Percentiles rank a stretch among this genome's conserved stretches.
Conservation (phyloP, 75 land plant genomes). For the Cryptomeria japonica region DNA sequence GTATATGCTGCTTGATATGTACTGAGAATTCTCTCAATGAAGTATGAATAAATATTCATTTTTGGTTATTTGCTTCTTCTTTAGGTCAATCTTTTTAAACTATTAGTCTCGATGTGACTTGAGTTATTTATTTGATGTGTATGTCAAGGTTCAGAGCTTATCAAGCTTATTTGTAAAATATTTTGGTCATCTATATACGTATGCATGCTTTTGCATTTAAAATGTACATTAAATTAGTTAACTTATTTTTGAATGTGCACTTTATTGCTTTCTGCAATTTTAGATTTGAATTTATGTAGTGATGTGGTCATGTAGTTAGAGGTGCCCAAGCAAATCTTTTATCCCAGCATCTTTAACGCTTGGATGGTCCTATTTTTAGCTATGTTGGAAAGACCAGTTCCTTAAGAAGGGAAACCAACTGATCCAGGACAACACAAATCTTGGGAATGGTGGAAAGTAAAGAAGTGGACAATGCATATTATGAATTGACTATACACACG, state of each 20-base stretch:
- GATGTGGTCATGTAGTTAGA: conserved; percentile 59
- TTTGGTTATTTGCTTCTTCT: not conserved
- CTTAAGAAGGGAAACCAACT: conserved; percentile 84
- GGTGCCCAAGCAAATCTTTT: conserved; percentile 84
- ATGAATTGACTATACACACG: no score
- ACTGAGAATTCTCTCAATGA: conserved; percentile 85
- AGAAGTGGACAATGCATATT: conserved; percentile 97
- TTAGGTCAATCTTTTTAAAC: not conserved
- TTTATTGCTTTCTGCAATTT: conserved; percentile 7
- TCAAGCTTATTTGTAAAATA: conserved; percentile 95
- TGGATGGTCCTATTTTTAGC: conserved; percentile 92
- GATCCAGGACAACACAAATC: conserved; percentile 86
- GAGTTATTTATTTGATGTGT: no score
- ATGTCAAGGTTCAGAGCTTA: conserved; percentile 80
- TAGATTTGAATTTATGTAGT: conserved; percentile 2
- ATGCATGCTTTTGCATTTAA: conserved; percentile 22
- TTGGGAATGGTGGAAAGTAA: conserved; percentile 99
- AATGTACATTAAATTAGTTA: not conserved
- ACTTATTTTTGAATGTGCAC: not conserved
- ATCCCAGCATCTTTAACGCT: conserved; percentile 74
- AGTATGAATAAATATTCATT: conserved; percentile 81
- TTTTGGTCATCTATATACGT: conserved; percentile 99
- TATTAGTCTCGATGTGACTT: not conserved
- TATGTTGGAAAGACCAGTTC: conserved; percentile 92
- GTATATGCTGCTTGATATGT: conserved; percentile 88